Conservation (phyloP, 192 early-diverging fungal genomes). For the Gryganskiella cystojenkinii region DNA sequence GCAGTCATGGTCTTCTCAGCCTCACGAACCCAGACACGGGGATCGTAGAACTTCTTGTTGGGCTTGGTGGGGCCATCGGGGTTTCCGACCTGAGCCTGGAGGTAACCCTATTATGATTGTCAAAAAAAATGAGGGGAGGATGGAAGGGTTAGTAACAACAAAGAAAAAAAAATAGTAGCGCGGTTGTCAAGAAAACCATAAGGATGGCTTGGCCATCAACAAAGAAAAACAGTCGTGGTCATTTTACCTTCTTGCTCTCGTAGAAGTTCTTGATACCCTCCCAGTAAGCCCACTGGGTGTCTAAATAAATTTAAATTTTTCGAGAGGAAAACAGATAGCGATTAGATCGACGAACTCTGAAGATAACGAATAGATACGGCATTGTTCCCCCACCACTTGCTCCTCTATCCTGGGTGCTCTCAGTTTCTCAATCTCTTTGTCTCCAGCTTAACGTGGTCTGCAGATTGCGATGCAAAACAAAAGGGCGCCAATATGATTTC, state of each 20-base stretch:
- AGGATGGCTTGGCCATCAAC: not conserved
- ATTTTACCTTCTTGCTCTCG: constrained; percentile 59
- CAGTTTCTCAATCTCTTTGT: not conserved
- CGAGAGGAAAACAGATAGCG: not conserved
- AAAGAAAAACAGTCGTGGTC: too few relatives aligned
- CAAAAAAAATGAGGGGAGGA: not conserved
- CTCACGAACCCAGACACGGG: constrained; percentile 89
- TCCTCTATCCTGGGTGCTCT: not conserved
- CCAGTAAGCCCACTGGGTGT: constrained; percentile 97
- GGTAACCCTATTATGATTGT: constrained; percentile 77
- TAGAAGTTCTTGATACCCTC: constrained; percentile 75
- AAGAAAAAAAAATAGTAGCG: not conserved
- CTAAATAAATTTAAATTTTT: too few relatives aligned
- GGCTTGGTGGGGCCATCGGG: constrained; percentile 94
- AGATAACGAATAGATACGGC: not conserved
- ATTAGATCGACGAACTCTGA: not conserved
- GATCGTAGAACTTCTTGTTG: constrained; percentile 99
- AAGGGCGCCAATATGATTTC: too few relatives aligned
- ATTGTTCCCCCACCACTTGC: not conserved
- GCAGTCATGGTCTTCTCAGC: constrained; percentile 87
- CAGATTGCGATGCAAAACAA: constrained; percentile 2
- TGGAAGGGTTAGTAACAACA: not conserved
- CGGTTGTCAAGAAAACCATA: not conserved
- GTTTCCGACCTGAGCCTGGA: constrained; percentile 93
- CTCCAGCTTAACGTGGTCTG: not conserved